Base-by-base conservation (phyloP, 805 yeast genomes). In the Candida arabinofermentans region DNA sequence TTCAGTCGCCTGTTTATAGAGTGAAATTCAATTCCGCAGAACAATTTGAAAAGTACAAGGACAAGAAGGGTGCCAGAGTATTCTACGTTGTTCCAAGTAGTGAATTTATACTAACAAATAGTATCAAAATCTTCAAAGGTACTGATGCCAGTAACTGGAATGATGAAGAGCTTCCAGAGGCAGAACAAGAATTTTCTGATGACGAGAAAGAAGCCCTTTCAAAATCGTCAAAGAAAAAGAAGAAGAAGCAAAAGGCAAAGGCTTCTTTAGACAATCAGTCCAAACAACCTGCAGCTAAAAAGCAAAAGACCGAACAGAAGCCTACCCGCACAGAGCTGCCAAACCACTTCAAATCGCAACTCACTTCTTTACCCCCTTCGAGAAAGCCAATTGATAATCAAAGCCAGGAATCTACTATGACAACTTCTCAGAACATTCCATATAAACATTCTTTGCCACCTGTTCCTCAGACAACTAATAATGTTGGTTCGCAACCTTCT, bases 131-230 rank as follows among this genome's bases (percentile, higher is more conserved):
- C 18, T 44, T 81, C 16, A 90, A 83, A 55, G 99, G 98, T 19
- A 83, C 89, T 2, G 99, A 93, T 66, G 99, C 99, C 0, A 85
- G 95, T 55, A 93, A 93, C 54, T 82, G 87, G 61, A 84, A 87
- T 59, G 99, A 93, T 61, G 98, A 93, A 65, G 99, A 93, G 56
- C 64, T 91, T 24, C 88, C 96, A 0, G 89, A 81, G 51, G 95
- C 86, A 24, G 98, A 93, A 60, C 95, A 87, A 60, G 98, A 91
- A 58, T 91, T 83, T 51, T 86, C 96, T 1, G 98, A 93, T 60
- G 98, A 93, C 62, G 98, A 91, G 58, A 77, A 77, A 46, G 98
- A 93, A 60, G 75, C 79, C 51, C 82, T 77, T 27, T 77, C 76
- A 34, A 90, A 84, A 57, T 76, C 74, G 40, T 62, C 71, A 18